phyloP scores from a whole-genome alignment of 352 stramenopile genomes.

The Globisporangium irregulare region DNA sequence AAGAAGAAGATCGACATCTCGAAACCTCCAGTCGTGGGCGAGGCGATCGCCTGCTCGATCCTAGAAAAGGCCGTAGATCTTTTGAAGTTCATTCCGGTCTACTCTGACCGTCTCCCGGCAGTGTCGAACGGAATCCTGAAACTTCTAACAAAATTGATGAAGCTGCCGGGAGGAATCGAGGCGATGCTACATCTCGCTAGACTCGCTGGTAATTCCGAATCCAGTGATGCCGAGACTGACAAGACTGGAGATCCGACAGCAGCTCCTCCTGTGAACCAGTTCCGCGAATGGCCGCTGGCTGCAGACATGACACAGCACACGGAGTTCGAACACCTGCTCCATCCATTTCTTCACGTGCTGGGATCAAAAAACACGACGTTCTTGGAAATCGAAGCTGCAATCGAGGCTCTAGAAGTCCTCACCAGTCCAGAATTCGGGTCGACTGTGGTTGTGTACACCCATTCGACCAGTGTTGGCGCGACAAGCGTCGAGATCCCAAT shows the following conservation, averaged over 20 bases:
- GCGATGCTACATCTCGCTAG: slow-evolving; percentile 31
- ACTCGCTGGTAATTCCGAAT: background rate
- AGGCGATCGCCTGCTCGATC: slow-evolving; percentile 29
- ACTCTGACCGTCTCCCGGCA: slow-evolving; percentile 18
- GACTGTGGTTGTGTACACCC: slow-evolving; percentile 9
- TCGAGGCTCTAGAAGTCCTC: slow-evolving; percentile 10
- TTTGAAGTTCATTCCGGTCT: slow-evolving; percentile 23
- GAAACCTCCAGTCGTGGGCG: slow-evolving; percentile 23
- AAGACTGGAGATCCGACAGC: background rate
- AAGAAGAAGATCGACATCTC: slow-evolving; percentile 40
- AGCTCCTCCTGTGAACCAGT: background rate
- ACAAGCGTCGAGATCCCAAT: slow-evolving; percentile 7
- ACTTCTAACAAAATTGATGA: slow-evolving; percentile 31
- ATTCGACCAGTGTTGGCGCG: background rate
- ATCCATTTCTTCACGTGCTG: slow-evolving; percentile 8
- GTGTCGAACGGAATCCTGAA: slow-evolving; percentile 36
- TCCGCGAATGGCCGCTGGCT: slow-evolving; percentile 7
- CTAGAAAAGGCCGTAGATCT: slow-evolving; percentile 28
- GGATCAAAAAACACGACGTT: slow-evolving; percentile 7
- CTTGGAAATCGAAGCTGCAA: slow-evolving; percentile 4
- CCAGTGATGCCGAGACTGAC: background rate
- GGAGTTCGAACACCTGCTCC: background rate
- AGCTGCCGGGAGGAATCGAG: slow-evolving; percentile 28
- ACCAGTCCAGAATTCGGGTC: slow-evolving; percentile 12
- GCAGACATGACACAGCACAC: slow-evolving; percentile 1